These are phyloP conservation scores for Scleroderma bovista DNA, from an alignment of 768 basidiomycete species.

Conservation along the genomic window DNA sequence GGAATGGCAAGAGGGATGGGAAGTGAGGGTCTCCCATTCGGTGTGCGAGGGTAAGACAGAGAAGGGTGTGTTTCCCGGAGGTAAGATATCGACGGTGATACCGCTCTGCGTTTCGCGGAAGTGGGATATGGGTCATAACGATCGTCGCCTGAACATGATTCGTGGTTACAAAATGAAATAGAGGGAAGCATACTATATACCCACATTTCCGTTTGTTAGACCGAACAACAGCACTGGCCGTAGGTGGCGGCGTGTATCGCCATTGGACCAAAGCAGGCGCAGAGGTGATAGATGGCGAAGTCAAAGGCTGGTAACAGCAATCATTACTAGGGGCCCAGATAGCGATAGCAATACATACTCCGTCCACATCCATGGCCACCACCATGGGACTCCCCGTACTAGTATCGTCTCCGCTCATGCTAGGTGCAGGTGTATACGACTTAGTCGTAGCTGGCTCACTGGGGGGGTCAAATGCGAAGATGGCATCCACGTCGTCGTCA, in stretches of 20 bases:
- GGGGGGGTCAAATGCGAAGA: conserved; percentile 50
- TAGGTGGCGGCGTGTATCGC: conserved; percentile 81
- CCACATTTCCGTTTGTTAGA: conserved; percentile 79
- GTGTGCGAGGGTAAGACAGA: conserved; percentile 41
- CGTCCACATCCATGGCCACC: conserved; percentile 65
- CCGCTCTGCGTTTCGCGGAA: conserved; percentile 73
- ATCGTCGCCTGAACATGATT: conserved; percentile 63
- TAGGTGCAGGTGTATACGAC: conserved; percentile 52
- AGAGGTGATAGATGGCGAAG: conserved; percentile 58
- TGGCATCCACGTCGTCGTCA: conserved; percentile 52
- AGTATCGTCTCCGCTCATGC: conserved; percentile 66
- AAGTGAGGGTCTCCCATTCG: conserved; percentile 56
- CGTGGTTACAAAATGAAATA: conserved; percentile 3
- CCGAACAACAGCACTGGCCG: conserved; percentile 67
- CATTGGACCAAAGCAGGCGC: conserved; percentile 55
- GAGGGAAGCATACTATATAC: conserved; percentile 18
- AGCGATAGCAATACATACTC: conserved; percentile 39
- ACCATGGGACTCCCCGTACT: conserved; percentile 54
- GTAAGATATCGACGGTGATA: conserved; percentile 71
- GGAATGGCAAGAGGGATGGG: conserved; percentile 63
- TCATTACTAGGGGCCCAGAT: conserved; percentile 13
- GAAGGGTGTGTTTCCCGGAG: conserved; percentile 56
- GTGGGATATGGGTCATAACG: conserved; percentile 82
- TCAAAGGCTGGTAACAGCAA: conserved; percentile 36
- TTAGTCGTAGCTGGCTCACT: conserved; percentile 61